A percentile compares a stretch with the other conserved stretches of the same genome.
phyloP scores from a whole-genome alignment of 257 asterid genomes.

The Sherardia arvensis region DNA sequence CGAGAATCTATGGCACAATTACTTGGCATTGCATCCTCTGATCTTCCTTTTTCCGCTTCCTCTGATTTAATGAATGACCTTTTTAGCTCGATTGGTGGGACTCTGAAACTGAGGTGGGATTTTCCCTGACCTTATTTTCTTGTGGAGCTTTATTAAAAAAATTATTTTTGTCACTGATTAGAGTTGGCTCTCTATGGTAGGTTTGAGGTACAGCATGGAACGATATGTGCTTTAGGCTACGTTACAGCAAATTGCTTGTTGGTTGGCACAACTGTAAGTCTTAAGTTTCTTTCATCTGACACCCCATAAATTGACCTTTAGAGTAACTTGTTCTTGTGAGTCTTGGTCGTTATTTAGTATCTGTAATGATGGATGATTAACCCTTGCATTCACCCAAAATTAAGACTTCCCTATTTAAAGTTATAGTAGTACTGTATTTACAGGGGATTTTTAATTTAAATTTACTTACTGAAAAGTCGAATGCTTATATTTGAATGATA shows the following conservation, averaged over 20 bases:
- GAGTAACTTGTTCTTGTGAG: background rate
- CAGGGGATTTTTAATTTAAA: too few relatives aligned
- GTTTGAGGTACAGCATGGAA: conserved; percentile 84
- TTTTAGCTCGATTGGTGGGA: conserved; percentile 50
- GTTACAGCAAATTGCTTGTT: conserved; percentile 75
- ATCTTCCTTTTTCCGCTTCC: conserved; percentile 50
- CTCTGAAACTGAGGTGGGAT: conserved; percentile 62
- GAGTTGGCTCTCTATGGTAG: conserved; percentile 29
- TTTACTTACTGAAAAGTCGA: background rate
- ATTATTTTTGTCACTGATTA: conserved; percentile 1
- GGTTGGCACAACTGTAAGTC: conserved; percentile 67
- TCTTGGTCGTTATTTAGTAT: background rate
- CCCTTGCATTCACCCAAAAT: background rate
- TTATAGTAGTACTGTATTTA: too few relatives aligned
- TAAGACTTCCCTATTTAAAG: too few relatives aligned
- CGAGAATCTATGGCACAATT: conserved; percentile 90
- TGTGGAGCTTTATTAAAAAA: background rate
- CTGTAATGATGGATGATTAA: background rate
- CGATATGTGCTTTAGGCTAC: conserved; percentile 76
- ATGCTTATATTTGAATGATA: background rate
- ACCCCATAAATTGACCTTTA: background rate
- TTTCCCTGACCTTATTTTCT: conserved; percentile 4
- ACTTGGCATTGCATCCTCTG: conserved; percentile 81
- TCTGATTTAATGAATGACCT: conserved; percentile 59
- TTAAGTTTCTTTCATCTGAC: conserved; percentile 1